Conservation (phyloP, 2,329 filamentous ascomycete genomes). For the Colletotrichum coccodes region DNA sequence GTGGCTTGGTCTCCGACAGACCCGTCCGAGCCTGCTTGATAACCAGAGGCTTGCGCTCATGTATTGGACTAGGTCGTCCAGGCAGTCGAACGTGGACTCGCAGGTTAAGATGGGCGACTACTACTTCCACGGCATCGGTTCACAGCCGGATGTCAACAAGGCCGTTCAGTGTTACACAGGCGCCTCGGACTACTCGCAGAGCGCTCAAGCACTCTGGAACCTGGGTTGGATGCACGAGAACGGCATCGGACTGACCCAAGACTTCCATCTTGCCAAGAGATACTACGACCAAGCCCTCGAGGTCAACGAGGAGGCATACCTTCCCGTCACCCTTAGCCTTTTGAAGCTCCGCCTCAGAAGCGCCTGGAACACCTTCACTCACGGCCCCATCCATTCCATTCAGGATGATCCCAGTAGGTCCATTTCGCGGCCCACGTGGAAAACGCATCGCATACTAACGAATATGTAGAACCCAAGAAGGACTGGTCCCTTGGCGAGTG, state of each 20-base stretch:
- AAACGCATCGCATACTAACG: constrained; percentile 40
- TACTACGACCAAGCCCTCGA: constrained; percentile 94
- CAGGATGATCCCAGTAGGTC: constrained; percentile 84
- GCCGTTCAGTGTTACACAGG: constrained; percentile 93
- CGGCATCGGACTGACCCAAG: constrained; percentile 89
- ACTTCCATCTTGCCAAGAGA: constrained; percentile 96
- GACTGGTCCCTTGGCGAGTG: constrained; percentile 86
- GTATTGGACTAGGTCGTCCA: constrained; percentile 94
- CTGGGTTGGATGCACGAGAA: constrained; percentile 99
- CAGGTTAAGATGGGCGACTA: constrained; percentile 99
- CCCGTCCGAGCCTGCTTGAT: constrained; percentile 51
- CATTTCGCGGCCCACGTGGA: neutral
- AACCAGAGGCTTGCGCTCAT: constrained; percentile 77
- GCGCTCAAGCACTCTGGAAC: constrained; percentile 96
- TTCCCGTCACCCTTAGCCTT: constrained; percentile 89
- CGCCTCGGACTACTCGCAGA: constrained; percentile 90
- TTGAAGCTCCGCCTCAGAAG: constrained; percentile 86
- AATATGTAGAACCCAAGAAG: constrained; percentile 69
- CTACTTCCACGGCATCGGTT: constrained; percentile 86
- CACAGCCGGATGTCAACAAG: constrained; percentile 78
- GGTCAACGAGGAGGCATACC: constrained; percentile 91
- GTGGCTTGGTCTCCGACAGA: constrained; percentile 28
- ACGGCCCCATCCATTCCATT: constrained; percentile 92
- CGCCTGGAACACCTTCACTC: constrained; percentile 93
- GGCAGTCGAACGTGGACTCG: constrained; percentile 92